Evolutionary conservation across 2,329 filamentous ascomycete species (phyloP), one percentile per base, ranked within the genome.

Genomic region (Orbilia oligospora): DNA sequence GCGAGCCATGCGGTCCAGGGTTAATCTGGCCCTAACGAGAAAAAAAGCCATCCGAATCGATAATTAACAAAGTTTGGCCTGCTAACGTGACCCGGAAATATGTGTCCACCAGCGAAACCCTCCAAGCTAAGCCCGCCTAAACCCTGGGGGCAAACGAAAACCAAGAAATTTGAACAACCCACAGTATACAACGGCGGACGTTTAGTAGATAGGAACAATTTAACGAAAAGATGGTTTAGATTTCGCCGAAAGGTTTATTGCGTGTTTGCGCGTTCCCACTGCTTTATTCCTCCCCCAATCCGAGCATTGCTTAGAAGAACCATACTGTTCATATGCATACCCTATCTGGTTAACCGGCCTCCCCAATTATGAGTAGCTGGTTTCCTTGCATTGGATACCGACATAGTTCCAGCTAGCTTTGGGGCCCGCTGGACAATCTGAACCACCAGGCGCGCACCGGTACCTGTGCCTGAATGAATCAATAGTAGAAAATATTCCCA

Each of bases 51-150:
- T 56, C 65, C 33, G 55, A 46, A 27, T 69, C 71, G 55, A 70
- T 55, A 58, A 55, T 51, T 63, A 69, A 76, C 44, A 58, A 51
- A 9, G 58, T 33, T 64, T 69, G 46, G 66, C 48, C 53, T 53
- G 73, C 73, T 27, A 67, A 67, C 73, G 67, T 77, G 75, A 78
- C 75, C 75, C 75, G 68, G 75, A 78, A 78, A 72, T 78, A 78
- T 72, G 51, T 72, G 58, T 71, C 53, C 55, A 63, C 24, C 49
- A 65, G 44, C 53, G 61, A 65, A 49, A 65, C 61, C 61, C 61
- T 44, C 41, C 33, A 22, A 51, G 55, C 30, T 48, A 67, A 53
- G 53, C 24, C 64, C 24, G 49, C 27, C 27, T 46, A 48, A 48
- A 33, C 24, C 46, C 55, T 41, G 61, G 58, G 61, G 55, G 64